These are phyloP conservation scores for Cardiosporidium cionae DNA, from an alignment of 169 alveolate species.

Conservation along the genomic window DNA sequence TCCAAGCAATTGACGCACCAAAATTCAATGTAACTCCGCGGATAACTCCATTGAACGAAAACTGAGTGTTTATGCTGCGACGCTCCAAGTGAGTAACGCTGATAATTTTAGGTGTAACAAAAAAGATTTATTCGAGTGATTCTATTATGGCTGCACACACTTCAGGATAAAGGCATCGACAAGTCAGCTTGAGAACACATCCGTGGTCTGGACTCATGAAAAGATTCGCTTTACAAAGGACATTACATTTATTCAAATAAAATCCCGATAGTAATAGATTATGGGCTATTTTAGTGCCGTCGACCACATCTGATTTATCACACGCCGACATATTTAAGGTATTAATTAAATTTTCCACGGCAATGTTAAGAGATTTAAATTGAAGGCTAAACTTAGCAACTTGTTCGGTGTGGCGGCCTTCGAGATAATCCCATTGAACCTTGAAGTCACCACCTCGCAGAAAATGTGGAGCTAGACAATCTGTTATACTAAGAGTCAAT, in stretches of 20 bases:
- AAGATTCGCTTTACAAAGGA: constrained; percentile 4
- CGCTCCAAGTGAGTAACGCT: too few species aligned
- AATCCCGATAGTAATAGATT: constrained; percentile 22
- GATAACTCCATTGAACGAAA: too few species aligned
- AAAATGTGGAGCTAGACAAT: constrained; percentile 3
- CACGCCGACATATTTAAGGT: constrained; percentile 25
- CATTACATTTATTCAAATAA: neutral
- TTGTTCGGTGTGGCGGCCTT: constrained; percentile 8
- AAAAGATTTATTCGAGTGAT: constrained; percentile 1
- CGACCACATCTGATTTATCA: constrained; percentile 16
- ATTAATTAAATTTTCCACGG: constrained; percentile 1
- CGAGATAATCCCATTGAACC: constrained; percentile 15
- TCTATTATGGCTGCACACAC: constrained; percentile 8
- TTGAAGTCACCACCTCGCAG: constrained; percentile 29
- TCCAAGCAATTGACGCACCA: too few species aligned
- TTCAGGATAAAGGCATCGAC: neutral
- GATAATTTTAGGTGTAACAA: too few species aligned
- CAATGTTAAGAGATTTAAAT: constrained; percentile 12
- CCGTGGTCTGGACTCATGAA: constrained; percentile 21
- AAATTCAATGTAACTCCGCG: too few species aligned
- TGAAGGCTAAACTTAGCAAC: constrained; percentile 12
- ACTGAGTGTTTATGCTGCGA: too few species aligned
- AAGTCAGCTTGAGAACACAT: constrained; percentile 9
- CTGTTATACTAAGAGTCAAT: neutral
- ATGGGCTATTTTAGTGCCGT: constrained; percentile 4